Evolutionary conservation across 305 asterid species (phyloP).

Genomic region (Solanum hybrid): DNA sequence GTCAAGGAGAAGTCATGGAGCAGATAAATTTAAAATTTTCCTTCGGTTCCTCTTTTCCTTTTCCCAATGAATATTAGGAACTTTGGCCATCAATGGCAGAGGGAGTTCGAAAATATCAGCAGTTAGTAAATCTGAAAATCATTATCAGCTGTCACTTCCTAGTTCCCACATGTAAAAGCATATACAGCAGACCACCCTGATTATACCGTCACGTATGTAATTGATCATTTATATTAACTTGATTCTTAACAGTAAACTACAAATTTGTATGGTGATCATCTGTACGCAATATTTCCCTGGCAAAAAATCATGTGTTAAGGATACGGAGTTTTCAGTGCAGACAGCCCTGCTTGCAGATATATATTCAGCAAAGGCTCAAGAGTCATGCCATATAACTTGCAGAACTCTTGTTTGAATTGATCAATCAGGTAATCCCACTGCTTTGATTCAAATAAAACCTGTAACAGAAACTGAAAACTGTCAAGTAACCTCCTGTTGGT

Average conservation of each 20-base stretch:
- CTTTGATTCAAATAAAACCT: constrained; percentile 79
- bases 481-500: not conserved
- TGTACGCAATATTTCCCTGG: not conserved
- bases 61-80: not conserved
- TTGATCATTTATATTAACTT: not conserved
- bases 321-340: constrained; percentile 98
- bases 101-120: not conserved
- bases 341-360: constrained; percentile 92
- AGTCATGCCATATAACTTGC: constrained; percentile 93
- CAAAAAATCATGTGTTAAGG: constrained; percentile 21
- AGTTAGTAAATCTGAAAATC: not conserved
- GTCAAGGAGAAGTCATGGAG: constrained; percentile 44
- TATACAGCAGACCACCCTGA: not conserved
- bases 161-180: not conserved
- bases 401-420: constrained; percentile 94
- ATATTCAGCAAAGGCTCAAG: constrained; percentile 82
- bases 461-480: constrained; percentile 8
- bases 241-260: not conserved
- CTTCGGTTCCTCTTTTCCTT: not conserved
- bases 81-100: not conserved
- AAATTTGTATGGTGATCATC: not conserved
- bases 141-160: not conserved
- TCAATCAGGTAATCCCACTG: constrained; percentile 90
- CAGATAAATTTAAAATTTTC: not conserved
- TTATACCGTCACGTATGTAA: not conserved